phyloP scores from a whole-genome alignment of 306 rosid species.

The Biancaea sappan region DNA sequence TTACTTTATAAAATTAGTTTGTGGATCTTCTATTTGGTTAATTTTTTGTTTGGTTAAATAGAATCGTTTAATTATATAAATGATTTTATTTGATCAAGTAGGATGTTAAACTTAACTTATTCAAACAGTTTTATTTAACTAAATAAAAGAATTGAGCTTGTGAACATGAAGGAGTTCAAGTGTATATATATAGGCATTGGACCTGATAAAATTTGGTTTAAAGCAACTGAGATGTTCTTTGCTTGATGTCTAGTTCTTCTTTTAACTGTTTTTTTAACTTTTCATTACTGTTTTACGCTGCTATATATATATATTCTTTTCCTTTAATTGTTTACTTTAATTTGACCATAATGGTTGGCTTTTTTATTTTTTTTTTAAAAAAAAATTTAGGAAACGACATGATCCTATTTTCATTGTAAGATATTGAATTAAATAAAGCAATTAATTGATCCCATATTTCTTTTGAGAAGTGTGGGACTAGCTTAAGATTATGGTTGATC shows the following conservation, averaged over 20 bases:
- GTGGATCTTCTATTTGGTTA: no score
- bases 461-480: neutral
- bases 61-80: no score
- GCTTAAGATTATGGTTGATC: neutral
- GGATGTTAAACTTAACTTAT: no score
- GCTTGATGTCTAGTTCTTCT: neutral
- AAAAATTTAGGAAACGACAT: no score
- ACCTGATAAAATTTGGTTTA: no score
- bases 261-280: neutral
- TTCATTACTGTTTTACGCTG: neutral
- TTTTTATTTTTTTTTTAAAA: neutral
- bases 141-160: no score
- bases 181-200: no score
- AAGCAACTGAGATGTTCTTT: neutral
- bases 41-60: no score
- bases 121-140: no score
- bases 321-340: neutral
- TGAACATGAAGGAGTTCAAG: no score
- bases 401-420: neutral
- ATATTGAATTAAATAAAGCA: neutral
- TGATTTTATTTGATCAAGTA: no score
- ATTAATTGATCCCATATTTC: neutral
- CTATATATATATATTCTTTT: neutral
- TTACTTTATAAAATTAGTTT: no score
- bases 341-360: neutral